Evolutionary conservation across 805 yeast species (phyloP).

Genomic region (Suhomyces canberraensis): DNA sequence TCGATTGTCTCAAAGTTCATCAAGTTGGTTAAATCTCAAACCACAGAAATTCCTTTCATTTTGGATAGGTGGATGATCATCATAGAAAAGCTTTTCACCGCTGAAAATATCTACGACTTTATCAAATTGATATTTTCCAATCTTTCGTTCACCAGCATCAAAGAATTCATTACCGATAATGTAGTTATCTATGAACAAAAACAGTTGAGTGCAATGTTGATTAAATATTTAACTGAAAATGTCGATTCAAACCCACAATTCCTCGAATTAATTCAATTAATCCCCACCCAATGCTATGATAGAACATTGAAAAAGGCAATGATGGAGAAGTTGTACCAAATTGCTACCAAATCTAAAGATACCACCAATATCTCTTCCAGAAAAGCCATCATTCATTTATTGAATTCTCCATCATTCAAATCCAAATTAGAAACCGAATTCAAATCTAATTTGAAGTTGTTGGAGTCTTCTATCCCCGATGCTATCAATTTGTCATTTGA

Average conservation of each 20-base stretch:
- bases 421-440: slow-evolving; percentile 49
- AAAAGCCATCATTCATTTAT: slow-evolving; percentile 34
- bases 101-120: slow-evolving; percentile 25
- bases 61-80: slow-evolving; percentile 58
- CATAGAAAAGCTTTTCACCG: slow-evolving; percentile 31
- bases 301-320: slow-evolving; percentile 11
- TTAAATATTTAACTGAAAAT: slow-evolving; percentile 16
- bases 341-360: slow-evolving; percentile 2
- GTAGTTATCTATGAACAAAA: slow-evolving; percentile 49
- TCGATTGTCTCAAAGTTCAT: slow-evolving; percentile 5
- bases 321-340: slow-evolving; percentile 12
- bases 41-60: slow-evolving; percentile 7
- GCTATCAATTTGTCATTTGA: slow-evolving; percentile 4
- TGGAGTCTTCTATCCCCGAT: slow-evolving; percentile 4
- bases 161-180: slow-evolving; percentile 19
- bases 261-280: slow-evolving; percentile 12
- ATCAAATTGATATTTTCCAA: slow-evolving; percentile 24
- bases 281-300: slow-evolving; percentile 51
- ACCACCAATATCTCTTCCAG: slow-evolving; percentile 9
- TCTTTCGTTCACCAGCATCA: slow-evolving; percentile 1
- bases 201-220: slow-evolving; percentile 29
- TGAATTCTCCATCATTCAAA: slow-evolving; percentile 51
- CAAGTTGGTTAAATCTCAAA: slow-evolving; percentile 5
- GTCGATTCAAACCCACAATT: slow-evolving; percentile 2
- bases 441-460: slow-evolving; percentile 11